Evolutionary conservation across 202 grass and related monocot species (phyloP).

Genomic region (Schoenoplectus tabernaemontani): DNA sequence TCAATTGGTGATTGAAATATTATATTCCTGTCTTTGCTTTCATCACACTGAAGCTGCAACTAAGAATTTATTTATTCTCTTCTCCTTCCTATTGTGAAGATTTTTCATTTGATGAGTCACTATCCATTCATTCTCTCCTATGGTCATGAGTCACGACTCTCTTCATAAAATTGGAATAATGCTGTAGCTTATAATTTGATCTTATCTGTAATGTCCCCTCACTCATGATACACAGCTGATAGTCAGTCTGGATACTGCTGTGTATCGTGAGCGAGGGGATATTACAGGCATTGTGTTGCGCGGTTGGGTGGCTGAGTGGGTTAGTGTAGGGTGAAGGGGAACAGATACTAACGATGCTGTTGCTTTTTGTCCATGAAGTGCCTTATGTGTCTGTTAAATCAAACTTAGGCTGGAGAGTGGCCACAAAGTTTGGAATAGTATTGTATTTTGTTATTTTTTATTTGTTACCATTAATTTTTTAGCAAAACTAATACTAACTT

Average conservation of each 20-base stretch:
- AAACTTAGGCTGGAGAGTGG: background rate
- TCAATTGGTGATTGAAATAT: slow-evolving; percentile 9
- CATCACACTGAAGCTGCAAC: background rate
- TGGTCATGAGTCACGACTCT: background rate
- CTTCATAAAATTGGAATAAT: background rate
- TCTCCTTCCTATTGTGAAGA: background rate
- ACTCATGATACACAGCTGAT: background rate
- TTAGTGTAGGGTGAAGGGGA: too few species aligned
- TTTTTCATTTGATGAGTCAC: background rate
- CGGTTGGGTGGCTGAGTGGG: too few species aligned
- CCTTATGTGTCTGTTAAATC: background rate
- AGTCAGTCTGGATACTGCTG: background rate
- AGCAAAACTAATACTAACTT: background rate
- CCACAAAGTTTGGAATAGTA: background rate
- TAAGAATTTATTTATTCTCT: background rate
- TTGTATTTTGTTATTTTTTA: background rate
- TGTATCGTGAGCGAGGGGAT: too few species aligned
- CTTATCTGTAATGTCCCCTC: background rate
- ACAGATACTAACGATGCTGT: background rate
- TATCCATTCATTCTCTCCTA: background rate
- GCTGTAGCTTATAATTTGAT: background rate
- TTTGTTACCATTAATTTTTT: background rate
- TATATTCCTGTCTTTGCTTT: background rate
- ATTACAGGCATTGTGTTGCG: too few species aligned
- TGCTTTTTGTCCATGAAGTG: background rate